phyloP scores from a whole-genome alignment of 2,329 filamentous ascomycete genomes.

The Endoconidiophora polonica region DNA sequence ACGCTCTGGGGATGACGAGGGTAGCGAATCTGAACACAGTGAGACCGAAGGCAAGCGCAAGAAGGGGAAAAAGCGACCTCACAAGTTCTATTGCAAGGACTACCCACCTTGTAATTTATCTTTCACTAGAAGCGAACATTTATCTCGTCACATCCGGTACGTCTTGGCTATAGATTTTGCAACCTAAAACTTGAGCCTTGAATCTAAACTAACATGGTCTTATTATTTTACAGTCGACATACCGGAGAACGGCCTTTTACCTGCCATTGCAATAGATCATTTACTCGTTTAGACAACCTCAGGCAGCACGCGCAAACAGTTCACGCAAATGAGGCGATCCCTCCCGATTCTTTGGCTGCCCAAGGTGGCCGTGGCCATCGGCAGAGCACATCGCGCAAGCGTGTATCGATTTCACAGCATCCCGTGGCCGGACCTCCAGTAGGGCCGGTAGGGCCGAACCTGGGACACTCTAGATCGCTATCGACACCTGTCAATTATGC shows the following conservation, averaged over 20 bases:
- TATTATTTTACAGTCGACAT: conserved; percentile 54
- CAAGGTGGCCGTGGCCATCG: conserved; percentile 57
- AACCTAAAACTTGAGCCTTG: not conserved
- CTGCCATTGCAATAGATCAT: conserved; percentile 80
- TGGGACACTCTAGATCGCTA: conserved; percentile 10
- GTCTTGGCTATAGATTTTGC: not conserved
- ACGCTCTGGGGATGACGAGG: not conserved
- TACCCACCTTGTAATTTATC: conserved; percentile 87
- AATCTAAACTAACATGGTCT: not conserved
- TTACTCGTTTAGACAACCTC: conserved; percentile 25
- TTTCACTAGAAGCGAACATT: conserved; percentile 89
- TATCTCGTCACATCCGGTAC: conserved; percentile 84
- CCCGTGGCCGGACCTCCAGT: conserved; percentile 42
- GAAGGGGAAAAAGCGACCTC: conserved; percentile 83
- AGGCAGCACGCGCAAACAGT: conserved; percentile 96
- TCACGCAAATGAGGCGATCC: conserved; percentile 94
- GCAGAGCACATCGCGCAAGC: conserved; percentile 52
- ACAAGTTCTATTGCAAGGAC: conserved; percentile 90
- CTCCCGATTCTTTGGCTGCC: conserved; percentile 79
- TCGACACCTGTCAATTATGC: conserved; percentile 11
- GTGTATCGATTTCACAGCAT: conserved; percentile 26
- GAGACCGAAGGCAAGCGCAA: conserved; percentile 47
- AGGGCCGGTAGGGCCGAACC: not conserved
- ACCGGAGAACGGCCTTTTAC: conserved; percentile 93
- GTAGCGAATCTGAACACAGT: conserved; percentile 8